Evolutionary conservation across 2,329 filamentous ascomycete genomes (phyloP), one percentile per base, ranked within the genome.

Genomic region (Colletotrichum nymphaeae): DNA sequence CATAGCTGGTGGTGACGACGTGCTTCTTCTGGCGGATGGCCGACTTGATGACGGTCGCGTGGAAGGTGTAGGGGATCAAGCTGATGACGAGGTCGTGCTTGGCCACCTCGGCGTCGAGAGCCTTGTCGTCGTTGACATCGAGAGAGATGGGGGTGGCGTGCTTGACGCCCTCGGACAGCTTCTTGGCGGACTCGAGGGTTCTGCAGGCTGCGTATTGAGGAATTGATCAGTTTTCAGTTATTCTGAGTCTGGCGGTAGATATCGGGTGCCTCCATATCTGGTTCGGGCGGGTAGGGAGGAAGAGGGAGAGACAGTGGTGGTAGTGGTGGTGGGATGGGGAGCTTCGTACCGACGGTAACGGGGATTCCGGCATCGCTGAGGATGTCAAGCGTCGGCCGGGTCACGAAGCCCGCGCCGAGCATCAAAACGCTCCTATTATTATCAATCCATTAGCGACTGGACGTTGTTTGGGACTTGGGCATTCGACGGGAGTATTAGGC

Each of bases 1-100:
- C 94, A 81, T 98, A 98, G 76, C 92, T 95, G 35, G 96, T 98
- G 72, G 96, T 98, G 80, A 98, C 95, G 74, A 98, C 95, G 87
- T 98, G 87, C 90, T 96, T 98, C 93, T 98, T 98, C 80, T 93
- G 90, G 80, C 93, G 91, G 85, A 98, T 98, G 76, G 95, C 96
- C 46, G 93, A 92, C 89, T 97, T 96, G 90, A 98, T 97, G 79
- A 98, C 95, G 69, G 89, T 88, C 58, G 93, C 94, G 84, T 97
- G 95, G 89, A 91, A 94, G 74, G 92, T 97, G 87, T 98, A 98
- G 63, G 96, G 96, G 78, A 98, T 98, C 84, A 98, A 83, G 80
- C 87, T 91, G 82, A 95, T 93, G 81, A 93, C 92, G 12, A 97
- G 85, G 81, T 97, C 93, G 82, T 93, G 89, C 88, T 97, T 91